Evolutionary conservation across 305 asterid species (phyloP).

Genomic region (Petunia hybrid): DNA sequence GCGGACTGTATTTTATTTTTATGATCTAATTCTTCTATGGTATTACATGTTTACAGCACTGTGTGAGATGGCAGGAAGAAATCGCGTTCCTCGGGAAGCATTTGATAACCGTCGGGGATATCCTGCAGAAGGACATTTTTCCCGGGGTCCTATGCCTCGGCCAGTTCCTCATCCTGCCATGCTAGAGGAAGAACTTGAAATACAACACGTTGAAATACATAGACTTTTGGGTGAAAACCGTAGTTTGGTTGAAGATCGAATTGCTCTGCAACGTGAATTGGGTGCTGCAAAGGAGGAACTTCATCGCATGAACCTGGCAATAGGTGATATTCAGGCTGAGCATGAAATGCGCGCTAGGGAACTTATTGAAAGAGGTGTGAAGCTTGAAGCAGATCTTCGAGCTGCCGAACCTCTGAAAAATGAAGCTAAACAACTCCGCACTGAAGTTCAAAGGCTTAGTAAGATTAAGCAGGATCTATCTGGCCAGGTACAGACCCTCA

Average conservation of each 20-base stretch:
- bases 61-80: slow-evolving; percentile 84
- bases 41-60: slow-evolving; percentile 40
- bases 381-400: slow-evolving; percentile 89
- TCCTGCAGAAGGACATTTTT: slow-evolving; percentile 61
- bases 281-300: slow-evolving; percentile 85
- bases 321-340: slow-evolving; percentile 81
- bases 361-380: slow-evolving; percentile 74
- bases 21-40: slow-evolving; percentile 28
- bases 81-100: slow-evolving; percentile 72
- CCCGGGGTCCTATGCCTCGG: slow-evolving; percentile 69
- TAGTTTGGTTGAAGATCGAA: slow-evolving; percentile 79
- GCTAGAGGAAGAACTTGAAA: slow-evolving; percentile 92
- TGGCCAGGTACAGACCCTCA: slow-evolving; percentile 68
- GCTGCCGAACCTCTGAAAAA: slow-evolving; percentile 80
- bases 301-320: slow-evolving; percentile 68
- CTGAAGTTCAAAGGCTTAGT: slow-evolving; percentile 77
- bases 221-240: slow-evolving; percentile 88
- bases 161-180: slow-evolving; percentile 85
- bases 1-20: slow-evolving; percentile 18
- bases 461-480: slow-evolving; percentile 72
- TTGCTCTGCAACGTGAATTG: slow-evolving; percentile 73
- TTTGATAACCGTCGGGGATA: slow-evolving; percentile 77
- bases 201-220: slow-evolving; percentile 76
- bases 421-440: slow-evolving; percentile 74
- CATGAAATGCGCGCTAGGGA: slow-evolving; percentile 83